Base-by-base conservation (phyloP, 2,329 filamentous ascomycete species). In the Alternaria hordeiaustralica region DNA sequence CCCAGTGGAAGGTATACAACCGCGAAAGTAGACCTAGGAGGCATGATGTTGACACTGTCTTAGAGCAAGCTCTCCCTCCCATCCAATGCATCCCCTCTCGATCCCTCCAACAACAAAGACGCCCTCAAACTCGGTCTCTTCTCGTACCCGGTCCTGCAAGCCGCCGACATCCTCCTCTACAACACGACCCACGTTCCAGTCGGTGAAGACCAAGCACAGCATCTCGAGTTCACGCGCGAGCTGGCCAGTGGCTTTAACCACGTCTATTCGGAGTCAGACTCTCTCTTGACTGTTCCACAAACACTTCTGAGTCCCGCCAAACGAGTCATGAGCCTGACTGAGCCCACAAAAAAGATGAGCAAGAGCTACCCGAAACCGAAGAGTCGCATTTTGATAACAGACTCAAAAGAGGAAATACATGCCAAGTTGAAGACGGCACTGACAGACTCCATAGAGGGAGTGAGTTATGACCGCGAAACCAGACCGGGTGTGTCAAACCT, bases 111-210 rank as follows among this genome's bases (percentile, higher is more conserved):
- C 15, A 69, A 70, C 56, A 89, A 88, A 69, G 84, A 87, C 45
- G 85, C 86, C 55, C 85, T 97, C 64, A 96, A 96, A 79, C 87
- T 97, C 5, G 95, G 96, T 15, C 85, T 99, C 5, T 97, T 98
- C 78, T 96, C 94, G 8, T 99, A 99, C 77, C 96, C 96, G 2
- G 94, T 99, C 41, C 87, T 99, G 1, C 94, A 97, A 81, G 95
- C 96, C 20, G 96, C 96, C 46, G 96, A 99, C 80, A 92, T 99
- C 51, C 86, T 98, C 41, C 87, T 98, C 8, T 94, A 61, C 71
- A 91, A 91, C 70, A 92, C 95, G 65, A 97, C 95, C 1, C 93
- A 97, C 81, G 95, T 99, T 23, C 96, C 96, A 11, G 95, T 99
- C 2, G 96, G 96, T n/a, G 92, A 96, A 70, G 96, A 99, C 79